Evolutionary conservation across 805 yeast genomes (phyloP).

Genomic region (Candida railenensis): DNA sequence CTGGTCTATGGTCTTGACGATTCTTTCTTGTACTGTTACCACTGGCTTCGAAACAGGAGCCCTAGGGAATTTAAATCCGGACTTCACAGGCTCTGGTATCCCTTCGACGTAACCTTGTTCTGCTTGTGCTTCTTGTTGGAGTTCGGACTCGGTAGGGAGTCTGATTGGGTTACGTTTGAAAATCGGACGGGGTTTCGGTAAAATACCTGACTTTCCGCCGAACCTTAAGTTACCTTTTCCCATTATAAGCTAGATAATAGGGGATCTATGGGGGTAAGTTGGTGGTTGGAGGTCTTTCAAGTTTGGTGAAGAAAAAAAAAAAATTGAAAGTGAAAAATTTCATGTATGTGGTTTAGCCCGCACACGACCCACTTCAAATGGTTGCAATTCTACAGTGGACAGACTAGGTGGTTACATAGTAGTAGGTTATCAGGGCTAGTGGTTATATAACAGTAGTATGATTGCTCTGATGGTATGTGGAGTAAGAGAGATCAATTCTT

Average conservation of each 20-base stretch:
- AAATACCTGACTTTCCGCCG: constrained; percentile 75
- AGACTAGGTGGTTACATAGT: too few species aligned
- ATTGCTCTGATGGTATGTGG: too few species aligned
- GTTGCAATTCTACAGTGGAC: too few species aligned
- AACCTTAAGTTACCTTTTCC: constrained; percentile 50
- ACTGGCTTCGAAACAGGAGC: constrained; percentile 52
- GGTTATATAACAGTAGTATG: too few species aligned
- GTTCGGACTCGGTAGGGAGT: constrained; percentile 44
- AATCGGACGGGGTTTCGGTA: constrained; percentile 76
- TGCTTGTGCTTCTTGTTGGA: constrained; percentile 44
- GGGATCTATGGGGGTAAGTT: neutral
- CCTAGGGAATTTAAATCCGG: constrained; percentile 45
- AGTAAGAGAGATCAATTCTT: neutral
- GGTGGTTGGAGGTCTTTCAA: too few species aligned
- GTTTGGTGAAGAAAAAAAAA: neutral
- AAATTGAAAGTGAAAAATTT: neutral
- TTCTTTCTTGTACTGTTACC: constrained; percentile 58
- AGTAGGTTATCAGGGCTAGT: too few species aligned
- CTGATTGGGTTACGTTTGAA: constrained; percentile 62
- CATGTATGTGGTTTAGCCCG: neutral
- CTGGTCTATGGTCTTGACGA: constrained; percentile 52
- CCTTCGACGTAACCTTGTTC: constrained; percentile 70
- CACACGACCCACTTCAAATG: neutral
- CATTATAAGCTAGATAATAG: constrained; percentile 23
- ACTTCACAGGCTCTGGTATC: constrained; percentile 63